Evolutionary conservation across 2,329 filamentous ascomycete species (phyloP).

Genomic region (Fusarium brevicatenulatum): DNA sequence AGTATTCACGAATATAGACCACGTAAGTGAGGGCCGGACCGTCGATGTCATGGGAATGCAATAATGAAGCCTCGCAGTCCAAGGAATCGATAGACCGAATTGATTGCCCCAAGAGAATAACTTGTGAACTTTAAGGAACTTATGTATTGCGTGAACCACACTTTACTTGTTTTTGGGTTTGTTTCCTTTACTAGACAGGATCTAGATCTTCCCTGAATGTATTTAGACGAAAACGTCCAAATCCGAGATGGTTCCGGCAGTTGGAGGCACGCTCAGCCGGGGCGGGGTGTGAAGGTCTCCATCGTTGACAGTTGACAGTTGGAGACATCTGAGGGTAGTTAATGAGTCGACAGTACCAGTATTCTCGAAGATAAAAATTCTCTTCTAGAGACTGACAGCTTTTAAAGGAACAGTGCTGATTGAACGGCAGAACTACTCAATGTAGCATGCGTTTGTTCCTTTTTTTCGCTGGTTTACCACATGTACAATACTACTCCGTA

Average conservation of each 20-base stretch:
- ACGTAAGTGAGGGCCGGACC: background rate
- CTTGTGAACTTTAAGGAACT: background rate
- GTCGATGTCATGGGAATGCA: slow-evolving; percentile 18
- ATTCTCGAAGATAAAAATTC: background rate
- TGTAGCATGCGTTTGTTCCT: background rate
- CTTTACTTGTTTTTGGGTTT: background rate
- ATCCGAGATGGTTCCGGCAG: slow-evolving; percentile 1
- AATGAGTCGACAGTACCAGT: background rate
- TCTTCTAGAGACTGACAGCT: background rate
- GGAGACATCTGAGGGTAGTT: background rate
- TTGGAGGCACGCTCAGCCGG: slow-evolving; percentile 1
- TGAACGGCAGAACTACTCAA: background rate
- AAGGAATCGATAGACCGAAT: background rate
- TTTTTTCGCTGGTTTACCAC: background rate
- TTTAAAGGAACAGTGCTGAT: background rate
- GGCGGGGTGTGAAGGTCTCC: background rate
- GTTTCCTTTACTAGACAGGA: background rate
- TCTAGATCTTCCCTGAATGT: background rate
- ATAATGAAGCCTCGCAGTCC: background rate
- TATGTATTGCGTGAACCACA: background rate
- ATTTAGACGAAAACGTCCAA: slow-evolving; percentile 12
- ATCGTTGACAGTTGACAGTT: background rate
- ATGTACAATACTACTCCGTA: background rate
- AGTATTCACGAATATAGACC: background rate
- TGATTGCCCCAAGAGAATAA: background rate